Conservation (phyloP, 2,329 filamentous ascomycete species). For the Moelleriella libera region DNA sequence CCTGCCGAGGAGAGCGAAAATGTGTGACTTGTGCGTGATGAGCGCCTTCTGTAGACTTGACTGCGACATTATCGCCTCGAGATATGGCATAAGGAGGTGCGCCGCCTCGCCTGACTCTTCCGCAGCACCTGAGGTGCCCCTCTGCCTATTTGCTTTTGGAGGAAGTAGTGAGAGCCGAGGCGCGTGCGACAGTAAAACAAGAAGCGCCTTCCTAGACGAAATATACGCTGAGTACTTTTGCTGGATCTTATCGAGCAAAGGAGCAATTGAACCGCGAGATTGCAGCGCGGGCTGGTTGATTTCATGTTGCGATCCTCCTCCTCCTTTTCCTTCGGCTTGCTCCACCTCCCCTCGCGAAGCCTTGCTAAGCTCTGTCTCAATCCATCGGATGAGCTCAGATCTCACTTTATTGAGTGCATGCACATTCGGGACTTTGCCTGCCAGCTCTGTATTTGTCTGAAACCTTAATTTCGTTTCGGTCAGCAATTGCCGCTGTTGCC, state of each 20-base stretch:
- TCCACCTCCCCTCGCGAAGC: slow-evolving; percentile 25
- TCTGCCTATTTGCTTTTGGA: background rate
- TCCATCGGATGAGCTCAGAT: slow-evolving; percentile 49
- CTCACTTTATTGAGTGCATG: slow-evolving; percentile 41
- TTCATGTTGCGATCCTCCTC: slow-evolving; percentile 11
- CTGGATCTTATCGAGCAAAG: slow-evolving; percentile 31
- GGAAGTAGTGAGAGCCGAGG: slow-evolving; percentile 12
- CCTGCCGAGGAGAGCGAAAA: slow-evolving; percentile 33
- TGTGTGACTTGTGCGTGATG: slow-evolving; percentile 44
- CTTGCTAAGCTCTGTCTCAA: slow-evolving; percentile 45
- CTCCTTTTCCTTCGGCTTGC: slow-evolving; percentile 5
- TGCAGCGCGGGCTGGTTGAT: slow-evolving; percentile 8
- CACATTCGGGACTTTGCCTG: slow-evolving; percentile 27
- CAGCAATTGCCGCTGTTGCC: slow-evolving; percentile 41
- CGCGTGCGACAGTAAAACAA: slow-evolving; percentile 23
- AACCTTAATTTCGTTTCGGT: slow-evolving; percentile 28
- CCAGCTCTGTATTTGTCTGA: slow-evolving; percentile 18
- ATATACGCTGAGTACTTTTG: slow-evolving; percentile 41
- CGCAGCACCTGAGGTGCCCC: slow-evolving; percentile 5
- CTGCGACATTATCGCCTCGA: slow-evolving; percentile 36
- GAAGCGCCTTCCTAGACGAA: slow-evolving; percentile 30
- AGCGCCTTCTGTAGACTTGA: slow-evolving; percentile 41
- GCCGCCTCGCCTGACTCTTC: slow-evolving; percentile 11
- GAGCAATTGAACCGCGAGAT: slow-evolving; percentile 17
- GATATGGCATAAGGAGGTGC: slow-evolving; percentile 40